Evolutionary conservation across 148 eudicot genomes (phyloP), one percentile per base, ranked within the genome.

Genomic region (Silene conica): DNA sequence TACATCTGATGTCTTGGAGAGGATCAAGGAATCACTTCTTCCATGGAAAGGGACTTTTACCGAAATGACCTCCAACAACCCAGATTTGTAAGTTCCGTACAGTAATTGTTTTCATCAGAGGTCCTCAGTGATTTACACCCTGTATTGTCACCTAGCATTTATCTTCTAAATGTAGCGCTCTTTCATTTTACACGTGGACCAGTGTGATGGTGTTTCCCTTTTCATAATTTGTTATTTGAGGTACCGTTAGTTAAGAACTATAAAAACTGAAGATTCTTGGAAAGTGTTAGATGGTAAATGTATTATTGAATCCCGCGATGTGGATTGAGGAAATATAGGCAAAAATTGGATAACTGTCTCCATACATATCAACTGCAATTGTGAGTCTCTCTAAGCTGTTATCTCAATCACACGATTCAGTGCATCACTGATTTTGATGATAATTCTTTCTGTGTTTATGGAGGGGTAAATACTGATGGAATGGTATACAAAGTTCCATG

Each of bases 1-100:
- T 82, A 89, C 99, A 15, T 86, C 96, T 69, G 99, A 95, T 82
- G 96, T 95, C 38, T 19, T 95, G 73, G 97, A 89, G 81, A 92
- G 99, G 75, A 90, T 95, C 56, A 92, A 87, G 82, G 97, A 95
- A 80, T 92, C 99, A 22, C 89, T 95, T 31, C 80, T 95, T 82
- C 97, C 97, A 59, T 95, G 93, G 76, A 85, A 86, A 74, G 99
- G 96, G 74, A 87, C 80, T 83, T 95, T 92, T 60, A 85, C 88
- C 52, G 97, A 95, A 72, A 83, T 87, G 82, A 90, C 90, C 80
- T 82, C 96, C 20, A 76, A 83, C 84, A 90, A 77, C 84, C 99
- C 99, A 22, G 97, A 95, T 78, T 76, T 95, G 97, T 95, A 87
- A 85, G 97, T 69, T 69, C 8, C 15, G 5, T 3, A 1, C 7